phyloP scores from a whole-genome alignment of 2,329 filamentous ascomycete genomes.

The Thelonectria olida region DNA sequence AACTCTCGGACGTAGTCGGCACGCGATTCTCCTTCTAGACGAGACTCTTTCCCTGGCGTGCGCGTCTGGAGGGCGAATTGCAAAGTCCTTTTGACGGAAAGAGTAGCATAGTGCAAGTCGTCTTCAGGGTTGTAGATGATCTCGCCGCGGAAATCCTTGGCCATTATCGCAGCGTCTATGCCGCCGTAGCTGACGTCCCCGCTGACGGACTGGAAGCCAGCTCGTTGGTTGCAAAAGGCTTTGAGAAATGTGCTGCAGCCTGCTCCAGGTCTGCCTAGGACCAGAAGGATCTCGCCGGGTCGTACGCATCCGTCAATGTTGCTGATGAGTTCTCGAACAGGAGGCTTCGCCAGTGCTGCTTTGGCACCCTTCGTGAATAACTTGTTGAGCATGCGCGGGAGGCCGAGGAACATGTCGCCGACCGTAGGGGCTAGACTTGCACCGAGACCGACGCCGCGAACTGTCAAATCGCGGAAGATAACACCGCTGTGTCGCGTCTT shows the following conservation, averaged over 20 bases:
- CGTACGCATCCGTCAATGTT: conserved; percentile 74
- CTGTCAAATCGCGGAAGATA: conserved; percentile 74
- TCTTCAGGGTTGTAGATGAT: conserved; percentile 75
- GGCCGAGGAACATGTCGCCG: conserved; percentile 71
- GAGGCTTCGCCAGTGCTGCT: conserved; percentile 63
- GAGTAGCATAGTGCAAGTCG: conserved; percentile 74
- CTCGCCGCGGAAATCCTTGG: conserved; percentile 65
- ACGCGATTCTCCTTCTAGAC: conserved; percentile 68
- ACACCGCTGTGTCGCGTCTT: conserved; percentile 76
- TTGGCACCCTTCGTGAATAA: conserved; percentile 59
- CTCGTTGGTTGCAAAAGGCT: conserved; percentile 75
- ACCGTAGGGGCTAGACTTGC: conserved; percentile 63
- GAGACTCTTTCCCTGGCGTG: conserved; percentile 59
- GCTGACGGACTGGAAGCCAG: conserved; percentile 68
- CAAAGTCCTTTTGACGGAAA: conserved; percentile 73
- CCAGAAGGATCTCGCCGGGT: conserved; percentile 75
- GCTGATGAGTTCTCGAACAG: conserved; percentile 71
- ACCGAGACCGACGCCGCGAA: conserved; percentile 74
- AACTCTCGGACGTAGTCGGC: conserved; percentile 63
- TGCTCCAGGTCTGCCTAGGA: conserved; percentile 72
- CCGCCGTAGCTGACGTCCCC: conserved; percentile 73
- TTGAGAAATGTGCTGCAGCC: conserved; percentile 79
- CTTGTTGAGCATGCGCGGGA: conserved; percentile 55
- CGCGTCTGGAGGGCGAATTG: conserved; percentile 73
- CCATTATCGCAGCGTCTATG: conserved; percentile 54